Conservation (phyloP, 257 asterid species). For the Salvia miltiorrhiza region DNA sequence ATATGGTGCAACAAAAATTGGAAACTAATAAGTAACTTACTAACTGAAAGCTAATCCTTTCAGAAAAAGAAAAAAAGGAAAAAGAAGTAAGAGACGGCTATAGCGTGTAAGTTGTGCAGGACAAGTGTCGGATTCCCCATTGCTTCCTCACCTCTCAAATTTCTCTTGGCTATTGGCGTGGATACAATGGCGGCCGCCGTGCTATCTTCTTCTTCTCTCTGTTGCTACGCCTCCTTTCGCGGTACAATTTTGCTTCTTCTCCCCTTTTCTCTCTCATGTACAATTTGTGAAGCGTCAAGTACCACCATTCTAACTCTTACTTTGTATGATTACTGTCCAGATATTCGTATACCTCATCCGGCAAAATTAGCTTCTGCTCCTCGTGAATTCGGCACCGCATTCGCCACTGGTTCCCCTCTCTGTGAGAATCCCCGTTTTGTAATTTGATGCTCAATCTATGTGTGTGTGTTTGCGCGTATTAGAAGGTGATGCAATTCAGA, state of each 20-base stretch:
- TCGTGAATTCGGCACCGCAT: slow-evolving; percentile 33
- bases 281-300: background rate
- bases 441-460: background rate
- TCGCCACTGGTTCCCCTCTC: slow-evolving; percentile 44
- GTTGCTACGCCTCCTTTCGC: slow-evolving; percentile 31
- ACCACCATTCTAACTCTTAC: background rate
- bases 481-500: background rate
- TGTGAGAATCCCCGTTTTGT: slow-evolving; percentile 21
- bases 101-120: slow-evolving; percentile 7
- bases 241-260: slow-evolving; percentile 22
- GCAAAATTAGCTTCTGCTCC: slow-evolving; percentile 17
- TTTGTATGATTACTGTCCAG: slow-evolving; percentile 21
- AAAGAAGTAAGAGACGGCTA: no score
- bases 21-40: no score
- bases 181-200: slow-evolving; percentile 28
- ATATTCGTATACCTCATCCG: slow-evolving; percentile 23
- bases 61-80: no score
- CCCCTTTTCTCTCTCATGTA: background rate
- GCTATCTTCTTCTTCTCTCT: slow-evolving; percentile 33
- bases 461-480: background rate
- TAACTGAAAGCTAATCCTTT: no score
- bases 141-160: slow-evolving; percentile 28
- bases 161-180: background rate
- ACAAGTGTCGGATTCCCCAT: slow-evolving; percentile 17
- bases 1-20: no score